Base-by-base conservation (phyloP, 257 asterid species). In the Plantago ovata region DNA sequence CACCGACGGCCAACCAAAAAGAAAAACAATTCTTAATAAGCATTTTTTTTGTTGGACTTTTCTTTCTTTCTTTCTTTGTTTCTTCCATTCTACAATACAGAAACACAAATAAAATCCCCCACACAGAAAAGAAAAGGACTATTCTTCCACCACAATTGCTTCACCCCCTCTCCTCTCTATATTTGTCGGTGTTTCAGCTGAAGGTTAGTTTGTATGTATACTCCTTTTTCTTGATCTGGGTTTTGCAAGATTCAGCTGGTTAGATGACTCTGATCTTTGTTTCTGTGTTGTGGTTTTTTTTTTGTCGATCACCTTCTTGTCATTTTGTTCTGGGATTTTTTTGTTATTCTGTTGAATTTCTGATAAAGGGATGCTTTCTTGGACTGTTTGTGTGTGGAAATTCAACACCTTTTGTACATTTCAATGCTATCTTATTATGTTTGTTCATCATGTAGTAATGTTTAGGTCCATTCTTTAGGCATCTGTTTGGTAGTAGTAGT, bases 1-100 rank as follows among this genome's bases (percentile, higher is more conserved):
- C 79, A 74, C 94, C 83, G 96, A 87, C 93, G 81, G 87, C 89
- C 87, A 82, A 79, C 89, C 89, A 72, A 80, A 81, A 67, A 68
- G 70, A 67, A 69, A 71, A 66, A n/a, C n/a, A n/a, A 70, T 81
- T 77, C 36, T 28, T 28, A 28, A 28, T 28, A 28, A 59, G 18
- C 56, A 50, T 22, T 20, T 50, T 50, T 10, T 19, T 9, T 8
- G 7, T 6, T 28, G 36, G 36, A 50, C 14, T 50, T 22, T 20
- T 6, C 32, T 22, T 6, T 14, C 8, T 43, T 4, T 15, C 23
- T 53, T 67, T 70, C 58, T 69, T 72, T 78, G 61, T 76, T 79
- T 83, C 91, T 77, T 64, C 73, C 40, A 43, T 41, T 39, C 38
- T 7, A 57, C 33, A 56, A 47, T n/a, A 16, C 36, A 19, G 1